Conservation (phyloP, 2,329 filamentous ascomycete genomes). For the Colletotrichum euphorbiae region DNA sequence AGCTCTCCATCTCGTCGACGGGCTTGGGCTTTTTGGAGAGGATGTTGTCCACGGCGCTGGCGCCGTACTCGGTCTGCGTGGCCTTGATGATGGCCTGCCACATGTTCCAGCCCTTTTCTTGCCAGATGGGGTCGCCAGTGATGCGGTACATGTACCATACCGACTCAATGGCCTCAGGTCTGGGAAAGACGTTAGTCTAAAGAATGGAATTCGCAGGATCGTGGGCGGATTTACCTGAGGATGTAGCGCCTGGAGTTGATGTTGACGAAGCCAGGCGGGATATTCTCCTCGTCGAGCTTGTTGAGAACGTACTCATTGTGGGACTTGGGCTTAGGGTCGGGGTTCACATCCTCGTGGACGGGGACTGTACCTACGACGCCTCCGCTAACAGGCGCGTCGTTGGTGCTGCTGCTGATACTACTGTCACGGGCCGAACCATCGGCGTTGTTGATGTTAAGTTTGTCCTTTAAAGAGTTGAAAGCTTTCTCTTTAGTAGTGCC, state of each 20-base stretch:
- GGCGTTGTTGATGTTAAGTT: constrained; percentile 43
- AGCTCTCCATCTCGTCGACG: constrained; percentile 82
- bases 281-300: constrained; percentile 55
- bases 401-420: constrained; percentile 23
- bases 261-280: constrained; percentile 64
- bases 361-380: constrained; percentile 45
- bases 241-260: constrained; percentile 66
- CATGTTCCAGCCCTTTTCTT: constrained; percentile 89
- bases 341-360: constrained; percentile 43
- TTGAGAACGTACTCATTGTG: constrained; percentile 66
- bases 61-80: constrained; percentile 74
- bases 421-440: constrained; percentile 1
- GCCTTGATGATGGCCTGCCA: constrained; percentile 76
- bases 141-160: constrained; percentile 93
- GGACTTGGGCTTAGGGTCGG: constrained; percentile 57
- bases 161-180: constrained; percentile 88
- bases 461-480: constrained; percentile 43
- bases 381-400: constrained; percentile 39
- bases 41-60: constrained; percentile 78
- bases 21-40: constrained; percentile 54
- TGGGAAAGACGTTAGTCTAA: constrained; percentile 48
- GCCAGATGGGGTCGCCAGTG: constrained; percentile 79
- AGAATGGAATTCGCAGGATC: constrained; percentile 44
- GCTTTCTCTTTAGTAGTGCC: constrained; percentile 26
- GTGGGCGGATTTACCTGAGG: constrained; percentile 63